phyloP scores from a whole-genome alignment of 2,329 filamentous ascomycete species.

The Scedosporium apiospermum region DNA sequence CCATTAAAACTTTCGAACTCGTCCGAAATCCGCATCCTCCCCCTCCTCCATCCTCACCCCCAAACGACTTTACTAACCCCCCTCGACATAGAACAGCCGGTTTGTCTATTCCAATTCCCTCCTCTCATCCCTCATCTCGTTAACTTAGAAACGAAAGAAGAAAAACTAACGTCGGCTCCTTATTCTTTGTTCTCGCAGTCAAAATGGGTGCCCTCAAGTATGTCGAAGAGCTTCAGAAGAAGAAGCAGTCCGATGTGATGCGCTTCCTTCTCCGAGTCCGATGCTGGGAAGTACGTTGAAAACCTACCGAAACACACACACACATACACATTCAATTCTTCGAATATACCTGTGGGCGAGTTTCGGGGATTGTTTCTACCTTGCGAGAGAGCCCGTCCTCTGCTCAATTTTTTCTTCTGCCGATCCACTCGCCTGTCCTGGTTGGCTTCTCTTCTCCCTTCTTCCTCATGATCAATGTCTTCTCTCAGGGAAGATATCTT shows the following conservation, averaged over 20 bases:
- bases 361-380: conserved; percentile 1
- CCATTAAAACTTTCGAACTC: conserved; percentile 6
- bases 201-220: conserved; percentile 99
- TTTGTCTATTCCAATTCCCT: neutral
- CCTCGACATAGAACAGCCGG: conserved; percentile 5
- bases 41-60: neutral
- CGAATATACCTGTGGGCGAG: conserved; percentile 22
- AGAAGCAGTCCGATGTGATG: conserved; percentile 99
- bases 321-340: neutral
- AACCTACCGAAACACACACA: neutral
- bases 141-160: neutral
- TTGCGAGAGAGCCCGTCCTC: neutral
- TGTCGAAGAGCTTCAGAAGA: conserved; percentile 99
- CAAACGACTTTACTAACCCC: conserved; percentile 6
- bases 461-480: neutral
- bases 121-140: neutral
- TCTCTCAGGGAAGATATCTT: neutral
- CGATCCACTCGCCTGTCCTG: neutral
- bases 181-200: conserved; percentile 25
- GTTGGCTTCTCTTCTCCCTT: neutral
- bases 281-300: conserved; percentile 95
- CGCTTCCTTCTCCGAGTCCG: conserved; percentile 99
- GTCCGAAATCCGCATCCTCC: conserved; percentile 5
- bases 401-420: neutral
- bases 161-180: conserved; percentile 12